Conservation (phyloP, 192 early-diverging fungal species). For the Obelidium mucronatum region DNA sequence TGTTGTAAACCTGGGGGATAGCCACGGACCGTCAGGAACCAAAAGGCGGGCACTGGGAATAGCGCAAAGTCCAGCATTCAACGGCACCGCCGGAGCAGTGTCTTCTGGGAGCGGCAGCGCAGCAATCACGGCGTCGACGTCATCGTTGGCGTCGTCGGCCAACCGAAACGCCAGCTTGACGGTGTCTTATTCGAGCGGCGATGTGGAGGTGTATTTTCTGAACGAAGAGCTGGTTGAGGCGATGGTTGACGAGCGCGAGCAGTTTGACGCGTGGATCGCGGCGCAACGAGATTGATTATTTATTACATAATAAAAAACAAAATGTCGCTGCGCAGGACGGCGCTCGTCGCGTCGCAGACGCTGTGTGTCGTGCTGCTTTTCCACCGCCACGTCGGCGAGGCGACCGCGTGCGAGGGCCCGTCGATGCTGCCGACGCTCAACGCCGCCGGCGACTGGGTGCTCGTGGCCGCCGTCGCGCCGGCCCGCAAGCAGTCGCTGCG, state of each 20-base stretch:
- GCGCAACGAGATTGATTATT: neutral
- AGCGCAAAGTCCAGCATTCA: conserved; percentile 22
- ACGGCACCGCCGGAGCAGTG: too few relatives aligned
- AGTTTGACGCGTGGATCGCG: conserved; percentile 23
- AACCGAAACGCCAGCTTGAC: conserved; percentile 37
- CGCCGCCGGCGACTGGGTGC: conserved; percentile 78
- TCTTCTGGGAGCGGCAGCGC: neutral
- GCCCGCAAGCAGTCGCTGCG: conserved; percentile 27
- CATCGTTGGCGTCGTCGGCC: conserved; percentile 31
- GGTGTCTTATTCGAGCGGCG: conserved; percentile 42
- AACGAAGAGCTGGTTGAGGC: conserved; percentile 42
- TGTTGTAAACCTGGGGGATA: conserved; percentile 23
- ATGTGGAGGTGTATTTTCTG: conserved; percentile 44
- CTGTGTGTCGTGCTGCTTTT: conserved; percentile 75
- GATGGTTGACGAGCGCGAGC: conserved; percentile 45
- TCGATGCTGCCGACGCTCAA: conserved; percentile 94
- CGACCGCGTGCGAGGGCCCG: conserved; percentile 76
- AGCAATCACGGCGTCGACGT: conserved; percentile 8
- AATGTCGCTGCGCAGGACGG: neutral
- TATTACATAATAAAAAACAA: too few relatives aligned
- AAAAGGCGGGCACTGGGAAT: conserved; percentile 9
- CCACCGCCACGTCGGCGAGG: conserved; percentile 76
- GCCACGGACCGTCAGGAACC: neutral
- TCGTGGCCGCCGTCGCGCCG: conserved; percentile 72
- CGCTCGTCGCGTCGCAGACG: conserved; percentile 50